Evolutionary conservation across 1,139 yeast species (phyloP), one percentile per base, ranked within the genome.

Genomic region (Taphrina betulina): DNA sequence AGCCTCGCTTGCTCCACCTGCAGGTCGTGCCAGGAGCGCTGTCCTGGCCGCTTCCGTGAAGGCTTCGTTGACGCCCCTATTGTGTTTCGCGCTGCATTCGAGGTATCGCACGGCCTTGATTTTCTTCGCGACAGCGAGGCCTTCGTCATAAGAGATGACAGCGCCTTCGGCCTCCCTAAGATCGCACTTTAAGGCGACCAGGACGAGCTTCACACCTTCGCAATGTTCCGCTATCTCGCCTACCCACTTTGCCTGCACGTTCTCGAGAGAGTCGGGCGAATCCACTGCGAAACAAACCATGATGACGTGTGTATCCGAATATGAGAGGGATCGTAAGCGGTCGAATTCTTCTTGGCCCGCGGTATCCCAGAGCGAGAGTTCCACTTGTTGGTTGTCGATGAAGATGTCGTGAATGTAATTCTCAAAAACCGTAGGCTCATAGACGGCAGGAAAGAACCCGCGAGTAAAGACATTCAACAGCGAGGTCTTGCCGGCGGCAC

Each of bases 281-380:
- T 92, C 98, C 60, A 92, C 90, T 34, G 63, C 59, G 69, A 92
- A 92, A 74, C 98, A 92, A 59, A 92, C 78, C 94, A 92, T 90
- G 65, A 92, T 90, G 65, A 96, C 88, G 71, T 92, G 96, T 3
- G 98, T 92, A 69, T 92, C 98, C 19, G 94, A 83, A 70, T 92
- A 92, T 38, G 95, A 84, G 62, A 90, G 75, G 1, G 95, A 85
- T 68, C 97, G 79, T 67, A 90, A 76, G 61, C 96, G 78, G 69
- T 92, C 98, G 67, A 90, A 92, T 72, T 92, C 98, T 72, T 92
- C 98, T 74, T 92, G 98, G 4, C 98, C 98, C 2, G 98, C 98
- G 3, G 98, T 92, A 69, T 92, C 98, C 98, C 98, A 92, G 58
- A 92, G 75, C 24, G 96, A 88, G 61, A 92, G 74, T 67, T 90